A percentile compares a stretch with the other conserved stretches of the same genome.
phyloP scores from a whole-genome alignment of 257 asterid species.

The Oldenlandia corymbosa region DNA sequence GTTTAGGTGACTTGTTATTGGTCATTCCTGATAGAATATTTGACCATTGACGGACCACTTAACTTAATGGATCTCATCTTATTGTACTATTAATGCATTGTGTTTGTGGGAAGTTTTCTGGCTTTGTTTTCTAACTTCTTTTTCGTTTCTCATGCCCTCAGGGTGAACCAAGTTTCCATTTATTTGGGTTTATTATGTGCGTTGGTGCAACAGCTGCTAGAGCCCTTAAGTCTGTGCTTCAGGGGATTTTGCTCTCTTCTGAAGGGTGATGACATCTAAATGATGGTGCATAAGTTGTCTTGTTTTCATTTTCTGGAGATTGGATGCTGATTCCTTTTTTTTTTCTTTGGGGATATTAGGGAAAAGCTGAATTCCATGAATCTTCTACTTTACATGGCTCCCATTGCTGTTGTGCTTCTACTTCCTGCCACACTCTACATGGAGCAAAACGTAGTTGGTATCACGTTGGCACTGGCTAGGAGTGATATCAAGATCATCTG shows the following conservation, averaged over 20 bases:
- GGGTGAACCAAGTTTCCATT: slow-evolving; percentile 66
- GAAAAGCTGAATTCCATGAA: slow-evolving; percentile 64
- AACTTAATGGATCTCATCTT: slow-evolving; percentile 2
- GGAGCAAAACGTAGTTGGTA: slow-evolving; percentile 64
- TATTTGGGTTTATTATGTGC: slow-evolving; percentile 57
- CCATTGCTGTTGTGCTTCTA: slow-evolving; percentile 54
- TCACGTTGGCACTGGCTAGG: slow-evolving; percentile 52
- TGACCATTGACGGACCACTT: background rate
- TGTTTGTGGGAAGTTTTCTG: background rate
- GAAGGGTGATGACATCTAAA: slow-evolving; percentile 41
- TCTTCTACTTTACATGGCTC: slow-evolving; percentile 62
- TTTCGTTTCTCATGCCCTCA: slow-evolving; percentile 16
- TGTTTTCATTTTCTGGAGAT: background rate
- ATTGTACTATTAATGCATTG: background rate
- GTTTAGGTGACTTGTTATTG: background rate
- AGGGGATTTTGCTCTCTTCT: slow-evolving; percentile 60
- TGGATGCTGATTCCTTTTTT: slow-evolving; percentile 20
- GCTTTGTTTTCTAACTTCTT: background rate
- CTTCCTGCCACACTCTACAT: slow-evolving; percentile 51
- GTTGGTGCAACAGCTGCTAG: slow-evolving; percentile 62
- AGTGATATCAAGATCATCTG: slow-evolving; percentile 48
- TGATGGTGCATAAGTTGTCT: background rate
- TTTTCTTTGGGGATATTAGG: slow-evolving; percentile 24
- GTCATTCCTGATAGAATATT: background rate
- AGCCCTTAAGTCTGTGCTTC: slow-evolving; percentile 59